These are phyloP conservation scores for Colletotrichum tropicicola DNA, from an alignment of 2,329 filamentous ascomycete species.

Conservation along the genomic window DNA sequence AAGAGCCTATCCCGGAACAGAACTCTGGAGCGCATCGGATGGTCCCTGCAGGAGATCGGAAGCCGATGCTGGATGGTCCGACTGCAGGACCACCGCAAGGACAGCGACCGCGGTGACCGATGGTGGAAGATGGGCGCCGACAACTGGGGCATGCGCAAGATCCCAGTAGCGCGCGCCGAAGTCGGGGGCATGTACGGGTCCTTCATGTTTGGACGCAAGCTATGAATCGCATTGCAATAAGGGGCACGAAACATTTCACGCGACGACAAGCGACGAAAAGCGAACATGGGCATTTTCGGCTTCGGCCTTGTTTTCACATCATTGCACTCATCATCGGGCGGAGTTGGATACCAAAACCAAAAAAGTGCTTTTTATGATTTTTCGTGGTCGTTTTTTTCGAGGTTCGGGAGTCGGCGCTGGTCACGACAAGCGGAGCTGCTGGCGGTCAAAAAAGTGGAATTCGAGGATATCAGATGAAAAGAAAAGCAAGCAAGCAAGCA, in stretches of 20 bases:
- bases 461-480: background rate
- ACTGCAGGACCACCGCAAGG: conserved; percentile 46
- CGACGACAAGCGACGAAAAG: conserved; percentile 12
- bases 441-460: background rate
- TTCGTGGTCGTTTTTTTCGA: background rate
- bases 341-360: conserved; percentile 27
- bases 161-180: conserved; percentile 91
- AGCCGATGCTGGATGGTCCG: conserved; percentile 74
- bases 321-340: conserved; percentile 13
- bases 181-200: conserved; percentile 93
- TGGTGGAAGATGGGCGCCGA: conserved; percentile 87
- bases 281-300: background rate
- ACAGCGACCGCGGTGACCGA: conserved; percentile 65
- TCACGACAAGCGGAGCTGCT: conserved; percentile 16
- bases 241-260: background rate
- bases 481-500: conserved; percentile 3
- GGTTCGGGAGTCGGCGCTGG: background rate
- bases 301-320: background rate
- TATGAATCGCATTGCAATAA: conserved; percentile 45
- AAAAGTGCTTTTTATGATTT: conserved; percentile 12
- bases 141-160: conserved; percentile 88
- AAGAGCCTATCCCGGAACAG: conserved; percentile 70
- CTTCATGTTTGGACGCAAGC: conserved; percentile 69
- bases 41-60: conserved; percentile 76
- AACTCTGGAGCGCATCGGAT: conserved; percentile 70